Evolutionary conservation across 495 filamentous ascomycete species (phyloP), one percentile per base, ranked within the genome.

Genomic region (Aspergillus affinis): DNA sequence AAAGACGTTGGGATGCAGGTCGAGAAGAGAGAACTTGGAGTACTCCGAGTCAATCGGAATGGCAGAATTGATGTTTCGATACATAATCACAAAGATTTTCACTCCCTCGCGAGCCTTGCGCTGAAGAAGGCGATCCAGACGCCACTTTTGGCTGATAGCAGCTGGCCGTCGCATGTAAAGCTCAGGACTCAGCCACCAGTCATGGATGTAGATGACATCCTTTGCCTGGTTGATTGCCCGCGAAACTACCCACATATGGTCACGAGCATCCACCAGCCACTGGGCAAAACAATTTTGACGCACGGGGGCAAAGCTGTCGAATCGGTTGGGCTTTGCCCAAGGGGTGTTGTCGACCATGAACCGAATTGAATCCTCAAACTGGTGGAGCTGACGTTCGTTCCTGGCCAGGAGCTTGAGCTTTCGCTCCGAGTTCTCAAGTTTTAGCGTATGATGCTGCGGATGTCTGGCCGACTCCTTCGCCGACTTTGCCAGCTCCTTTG

Each of bases 231-330:
- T 96, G 72, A 99, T 97, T 2, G 94, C 94, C 54, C 94, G 85
- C 6, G 92, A 96, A 7, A 98, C 93, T 65, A 97, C 93, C 94
- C 94, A 99, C 93, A 98, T 98, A 74, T 98, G 93, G 68, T 99
- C 94, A 52, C 94, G 84, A 15, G 90, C 94, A 73, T 99, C 94
- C 3, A 99, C 94, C 6, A 99, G 80, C 94, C 93, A 98, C 68
- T 97, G 92, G 4, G 93, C 94, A 77, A 92, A 92, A 29, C 94
- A 92, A 49, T 86, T 85, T 23, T 84, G 86, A 54, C 94, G 83
- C 9, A 98, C 89, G 3, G 94, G 94, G 0, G 94, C 95, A 76
- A 95, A 99, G 67, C 92, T 97, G 57, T 86, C 88, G 68, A 97
- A 98, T 13, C 94, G 86, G 61, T 99, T 93, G 17, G 78, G 80